Percentiles rank a stretch among this genome's conserved stretches.
Evolutionary conservation across 345 rosid genomes (phyloP).

Genomic region (Boechera retrofracta): DNA sequence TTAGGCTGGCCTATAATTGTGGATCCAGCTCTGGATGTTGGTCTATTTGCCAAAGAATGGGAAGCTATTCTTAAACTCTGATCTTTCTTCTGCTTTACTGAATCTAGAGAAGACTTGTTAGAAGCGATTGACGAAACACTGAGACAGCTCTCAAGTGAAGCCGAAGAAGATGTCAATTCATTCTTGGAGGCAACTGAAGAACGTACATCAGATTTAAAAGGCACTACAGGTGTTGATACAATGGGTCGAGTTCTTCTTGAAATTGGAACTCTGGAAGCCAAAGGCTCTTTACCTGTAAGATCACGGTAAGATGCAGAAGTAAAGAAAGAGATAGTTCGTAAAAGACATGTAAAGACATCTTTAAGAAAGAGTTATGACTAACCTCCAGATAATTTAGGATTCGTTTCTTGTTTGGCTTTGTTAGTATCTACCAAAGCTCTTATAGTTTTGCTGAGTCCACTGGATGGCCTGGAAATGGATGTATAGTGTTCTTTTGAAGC

Average conservation of each 20-base stretch:
- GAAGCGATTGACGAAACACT: conserved; percentile 59
- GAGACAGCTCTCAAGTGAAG: conserved; percentile 68
- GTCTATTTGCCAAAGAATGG: conserved; percentile 45
- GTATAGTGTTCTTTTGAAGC: conserved; percentile 48
- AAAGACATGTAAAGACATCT: conserved; percentile 17
- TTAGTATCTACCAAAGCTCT: conserved; percentile 62
- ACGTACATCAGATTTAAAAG: conserved; percentile 51
- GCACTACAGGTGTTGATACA: conserved; percentile 53
- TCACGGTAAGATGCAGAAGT: conserved; percentile 28
- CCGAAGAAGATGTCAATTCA: conserved; percentile 63
- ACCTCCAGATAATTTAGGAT: conserved; percentile 50
- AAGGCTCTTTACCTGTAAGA: conserved; percentile 59
- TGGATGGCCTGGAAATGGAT: conserved; percentile 60
- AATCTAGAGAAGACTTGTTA: conserved; percentile 49
- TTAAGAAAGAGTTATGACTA: conserved; percentile 25
- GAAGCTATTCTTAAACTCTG: conserved; percentile 46
- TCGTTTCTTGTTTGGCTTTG: conserved; percentile 59
- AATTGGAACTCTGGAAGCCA: conserved; percentile 45
- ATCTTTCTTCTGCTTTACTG: conserved; percentile 44
- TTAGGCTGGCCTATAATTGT: conserved; percentile 51
- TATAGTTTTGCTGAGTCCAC: conserved; percentile 45
- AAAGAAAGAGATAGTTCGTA: conserved; percentile 3
- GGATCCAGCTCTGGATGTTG: conserved; percentile 47
- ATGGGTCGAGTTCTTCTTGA: conserved; percentile 47
- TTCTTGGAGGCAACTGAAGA: conserved; percentile 57